Conservation (phyloP, 108 stramenopile genomes). For the Cyclotella kingstonii region DNA sequence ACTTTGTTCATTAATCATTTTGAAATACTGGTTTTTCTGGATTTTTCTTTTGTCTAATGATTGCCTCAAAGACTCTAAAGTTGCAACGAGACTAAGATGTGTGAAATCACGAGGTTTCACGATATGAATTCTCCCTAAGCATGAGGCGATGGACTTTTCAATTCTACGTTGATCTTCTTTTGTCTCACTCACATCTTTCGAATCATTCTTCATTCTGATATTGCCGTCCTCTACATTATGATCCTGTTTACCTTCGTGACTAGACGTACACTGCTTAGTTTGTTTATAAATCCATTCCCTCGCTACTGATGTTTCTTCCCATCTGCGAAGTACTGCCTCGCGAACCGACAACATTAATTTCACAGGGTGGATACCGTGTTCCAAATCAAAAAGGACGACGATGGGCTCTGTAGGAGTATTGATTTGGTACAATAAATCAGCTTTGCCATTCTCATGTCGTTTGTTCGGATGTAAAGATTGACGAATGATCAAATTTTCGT, state of each 20-base stretch:
- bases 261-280: neutral
- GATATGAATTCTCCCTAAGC: slow-evolving; percentile 43
- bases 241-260: too few relatives aligned
- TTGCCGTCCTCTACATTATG: neutral
- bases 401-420: slow-evolving; percentile 18
- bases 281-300: slow-evolving; percentile 36
- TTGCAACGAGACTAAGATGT: slow-evolving; percentile 46
- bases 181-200: neutral
- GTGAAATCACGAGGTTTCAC: slow-evolving; percentile 48
- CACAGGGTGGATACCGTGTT: slow-evolving; percentile 33
- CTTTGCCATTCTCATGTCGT: neutral
- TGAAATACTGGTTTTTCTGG: neutral
- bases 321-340: slow-evolving; percentile 44
- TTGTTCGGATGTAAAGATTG: slow-evolving; percentile 9
- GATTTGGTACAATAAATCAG: neutral
- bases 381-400: slow-evolving; percentile 42
- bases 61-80: slow-evolving; percentile 33
- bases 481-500: too few relatives aligned
- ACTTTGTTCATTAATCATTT: neutral
- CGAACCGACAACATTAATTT: slow-evolving; percentile 36
- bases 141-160: slow-evolving; percentile 29
- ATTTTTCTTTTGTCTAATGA: slow-evolving; percentile 25
- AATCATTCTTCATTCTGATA: slow-evolving; percentile 3
- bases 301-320: slow-evolving; percentile 36
- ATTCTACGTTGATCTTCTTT: slow-evolving; percentile 28